Evolutionary conservation across 2,329 filamentous ascomycete species (phyloP).

Genomic region (Stagonosporopsis rhizophila): DNA sequence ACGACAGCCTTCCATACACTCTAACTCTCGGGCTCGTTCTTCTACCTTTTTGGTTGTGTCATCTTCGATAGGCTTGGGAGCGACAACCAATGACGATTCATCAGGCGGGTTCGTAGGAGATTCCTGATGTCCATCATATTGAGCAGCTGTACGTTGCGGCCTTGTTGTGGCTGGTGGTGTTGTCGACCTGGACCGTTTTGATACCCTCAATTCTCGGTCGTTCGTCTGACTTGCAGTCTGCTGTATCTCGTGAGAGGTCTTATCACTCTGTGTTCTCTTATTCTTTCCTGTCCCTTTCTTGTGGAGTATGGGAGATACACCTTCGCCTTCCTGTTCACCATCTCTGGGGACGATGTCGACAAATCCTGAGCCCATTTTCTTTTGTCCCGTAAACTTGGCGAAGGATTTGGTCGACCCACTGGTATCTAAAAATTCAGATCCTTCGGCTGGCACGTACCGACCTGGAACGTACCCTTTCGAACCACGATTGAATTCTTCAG

Average conservation of each 20-base stretch:
- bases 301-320: neutral
- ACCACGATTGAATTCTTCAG: conserved; percentile 23
- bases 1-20: neutral
- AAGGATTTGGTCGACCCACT: conserved; percentile 31
- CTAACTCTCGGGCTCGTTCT: neutral
- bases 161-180: neutral
- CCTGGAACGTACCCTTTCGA: conserved; percentile 34
- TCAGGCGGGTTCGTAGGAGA: neutral
- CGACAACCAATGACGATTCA: neutral
- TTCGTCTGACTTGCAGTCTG: neutral
- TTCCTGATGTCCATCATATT: neutral
- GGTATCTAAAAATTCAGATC: conserved; percentile 37
- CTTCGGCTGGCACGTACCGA: conserved; percentile 35
- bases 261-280: neutral
- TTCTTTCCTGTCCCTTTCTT: neutral
- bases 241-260: neutral
- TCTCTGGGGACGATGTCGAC: conserved; percentile 28
- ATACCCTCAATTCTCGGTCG: neutral
- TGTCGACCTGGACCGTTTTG: neutral
- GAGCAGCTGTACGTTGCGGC: neutral
- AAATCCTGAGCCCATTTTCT: conserved; percentile 31
- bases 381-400: conserved; percentile 36
- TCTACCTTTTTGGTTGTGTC: too few species aligned
- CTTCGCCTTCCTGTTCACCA: conserved; percentile 15
- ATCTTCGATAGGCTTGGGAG: neutral